Conservation (phyloP, 306 rosid genomes). For the Styphnolobium japonicum region DNA sequence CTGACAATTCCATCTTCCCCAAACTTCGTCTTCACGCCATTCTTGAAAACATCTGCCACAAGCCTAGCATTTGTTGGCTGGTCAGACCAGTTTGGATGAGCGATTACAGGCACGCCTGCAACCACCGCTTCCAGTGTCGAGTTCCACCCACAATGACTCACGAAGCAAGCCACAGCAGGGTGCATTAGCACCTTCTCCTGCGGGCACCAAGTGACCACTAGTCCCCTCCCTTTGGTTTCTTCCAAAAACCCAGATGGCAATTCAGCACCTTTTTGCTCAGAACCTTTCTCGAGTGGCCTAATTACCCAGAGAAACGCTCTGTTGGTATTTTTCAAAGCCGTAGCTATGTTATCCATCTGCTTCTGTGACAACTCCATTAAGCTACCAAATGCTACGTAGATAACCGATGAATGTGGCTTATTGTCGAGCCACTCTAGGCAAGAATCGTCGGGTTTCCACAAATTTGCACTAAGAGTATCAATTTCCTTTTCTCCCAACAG, state of each 20-base stretch:
- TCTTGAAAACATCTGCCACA: constrained; percentile 25
- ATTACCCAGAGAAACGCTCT: constrained; percentile 45
- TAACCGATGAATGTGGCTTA: constrained; percentile 24
- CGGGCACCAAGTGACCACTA: constrained; percentile 44
- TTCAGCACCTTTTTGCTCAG: background rate
- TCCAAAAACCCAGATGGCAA: constrained; percentile 29
- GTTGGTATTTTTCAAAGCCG: constrained; percentile 28
- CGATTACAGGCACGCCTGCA: constrained; percentile 40
- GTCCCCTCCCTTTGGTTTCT: constrained; percentile 28
- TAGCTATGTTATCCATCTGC: constrained; percentile 35
- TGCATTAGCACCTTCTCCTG: constrained; percentile 51
- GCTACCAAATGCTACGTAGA: constrained; percentile 51
- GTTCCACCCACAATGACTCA: constrained; percentile 57
- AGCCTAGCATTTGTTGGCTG: constrained; percentile 47
- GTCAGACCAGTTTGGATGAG: constrained; percentile 43
- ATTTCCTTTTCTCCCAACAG: constrained; percentile 36
- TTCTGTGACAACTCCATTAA: constrained; percentile 21
- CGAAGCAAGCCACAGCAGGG: constrained; percentile 43
- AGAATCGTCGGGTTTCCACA: constrained; percentile 29
- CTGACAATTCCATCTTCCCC: constrained; percentile 33
- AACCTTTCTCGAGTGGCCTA: constrained; percentile 8
- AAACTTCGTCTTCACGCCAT: constrained; percentile 34
- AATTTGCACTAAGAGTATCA: background rate
- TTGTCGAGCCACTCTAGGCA: constrained; percentile 40
- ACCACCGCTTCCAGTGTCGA: constrained; percentile 38